These are phyloP conservation scores for Phanerodontia chrysosporium DNA, from an alignment of 768 basidiomycete genomes.

Conservation along the genomic window DNA sequence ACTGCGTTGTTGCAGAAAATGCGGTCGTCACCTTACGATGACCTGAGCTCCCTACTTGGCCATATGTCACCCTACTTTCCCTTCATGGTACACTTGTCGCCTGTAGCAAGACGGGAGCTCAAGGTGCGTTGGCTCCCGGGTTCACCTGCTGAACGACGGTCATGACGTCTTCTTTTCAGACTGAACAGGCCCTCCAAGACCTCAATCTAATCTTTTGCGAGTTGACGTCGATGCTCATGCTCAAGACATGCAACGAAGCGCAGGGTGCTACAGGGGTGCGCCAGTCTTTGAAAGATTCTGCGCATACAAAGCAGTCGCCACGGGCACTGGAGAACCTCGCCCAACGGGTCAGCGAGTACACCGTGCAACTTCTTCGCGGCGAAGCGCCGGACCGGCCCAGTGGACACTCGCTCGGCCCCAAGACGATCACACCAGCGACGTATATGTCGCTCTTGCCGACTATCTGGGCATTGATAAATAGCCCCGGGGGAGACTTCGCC, in stretches of 20 bases:
- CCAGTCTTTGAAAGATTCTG: background rate
- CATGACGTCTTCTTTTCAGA: conserved; percentile 31
- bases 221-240: conserved; percentile 59
- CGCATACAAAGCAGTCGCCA: background rate
- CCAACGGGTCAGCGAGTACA: conserved; percentile 55
- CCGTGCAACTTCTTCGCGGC: conserved; percentile 53
- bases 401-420: conserved; percentile 29
- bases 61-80: conserved; percentile 87
- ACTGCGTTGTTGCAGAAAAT: background rate
- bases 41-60: conserved; percentile 56
- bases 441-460: conserved; percentile 72
- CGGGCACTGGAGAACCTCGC: conserved; percentile 31
- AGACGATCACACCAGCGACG: conserved; percentile 48
- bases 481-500: conserved; percentile 13
- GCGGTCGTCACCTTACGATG: conserved; percentile 31
- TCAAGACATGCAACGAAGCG: conserved; percentile 19
- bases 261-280: background rate
- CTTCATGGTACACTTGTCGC: conserved; percentile 42
- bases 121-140: conserved; percentile 39
- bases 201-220: conserved; percentile 79
- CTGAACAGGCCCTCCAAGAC: conserved; percentile 62
- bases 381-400: conserved; percentile 27
- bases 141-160: conserved; percentile 4
- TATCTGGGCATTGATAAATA: conserved; percentile 68
- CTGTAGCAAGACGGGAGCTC: conserved; percentile 40